Evolutionary conservation across 768 basidiomycete species (phyloP).

Genomic region (Calocybe cyanea): DNA sequence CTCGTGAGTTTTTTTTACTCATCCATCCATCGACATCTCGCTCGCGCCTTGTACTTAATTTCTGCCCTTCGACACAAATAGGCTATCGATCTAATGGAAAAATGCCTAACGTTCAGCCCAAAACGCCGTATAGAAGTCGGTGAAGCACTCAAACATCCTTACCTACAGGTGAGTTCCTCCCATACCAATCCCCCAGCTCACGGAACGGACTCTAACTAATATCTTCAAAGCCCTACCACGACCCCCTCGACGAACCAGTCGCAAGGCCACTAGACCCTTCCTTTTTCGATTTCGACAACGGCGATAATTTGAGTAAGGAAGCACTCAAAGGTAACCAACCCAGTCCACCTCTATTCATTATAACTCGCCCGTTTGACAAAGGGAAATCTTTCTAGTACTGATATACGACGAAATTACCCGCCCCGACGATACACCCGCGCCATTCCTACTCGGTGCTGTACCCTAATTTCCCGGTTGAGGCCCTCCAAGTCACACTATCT

Average conservation of each 20-base stretch:
- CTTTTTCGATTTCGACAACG: conserved; percentile 83
- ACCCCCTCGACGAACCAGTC: conserved; percentile 83
- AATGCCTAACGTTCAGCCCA: conserved; percentile 82
- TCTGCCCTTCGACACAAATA: conserved; percentile 19
- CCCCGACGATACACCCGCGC: conserved; percentile 19
- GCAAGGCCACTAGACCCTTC: conserved; percentile 71
- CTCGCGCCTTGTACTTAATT: background rate
- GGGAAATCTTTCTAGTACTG: conserved; percentile 26
- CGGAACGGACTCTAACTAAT: background rate
- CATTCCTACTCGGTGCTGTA: conserved; percentile 8
- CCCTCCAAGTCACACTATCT: no score
- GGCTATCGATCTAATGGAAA: conserved; percentile 77
- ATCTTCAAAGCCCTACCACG: conserved; percentile 72
- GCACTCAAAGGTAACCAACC: conserved; percentile 54
- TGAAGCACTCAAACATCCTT: conserved; percentile 86
- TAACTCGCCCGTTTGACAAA: background rate
- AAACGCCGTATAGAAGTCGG: conserved; percentile 85
- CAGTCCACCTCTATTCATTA: background rate
- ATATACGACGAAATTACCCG: conserved; percentile 52
- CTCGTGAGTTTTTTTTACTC: conserved; percentile 41
- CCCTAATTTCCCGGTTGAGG: no score
- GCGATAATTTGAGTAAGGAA: conserved; percentile 60
- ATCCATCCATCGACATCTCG: background rate
- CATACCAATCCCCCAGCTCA: background rate
- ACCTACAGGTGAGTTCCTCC: conserved; percentile 58